Evolutionary conservation across 306 rosid species (phyloP).

Genomic region (Dryas octopetala): DNA sequence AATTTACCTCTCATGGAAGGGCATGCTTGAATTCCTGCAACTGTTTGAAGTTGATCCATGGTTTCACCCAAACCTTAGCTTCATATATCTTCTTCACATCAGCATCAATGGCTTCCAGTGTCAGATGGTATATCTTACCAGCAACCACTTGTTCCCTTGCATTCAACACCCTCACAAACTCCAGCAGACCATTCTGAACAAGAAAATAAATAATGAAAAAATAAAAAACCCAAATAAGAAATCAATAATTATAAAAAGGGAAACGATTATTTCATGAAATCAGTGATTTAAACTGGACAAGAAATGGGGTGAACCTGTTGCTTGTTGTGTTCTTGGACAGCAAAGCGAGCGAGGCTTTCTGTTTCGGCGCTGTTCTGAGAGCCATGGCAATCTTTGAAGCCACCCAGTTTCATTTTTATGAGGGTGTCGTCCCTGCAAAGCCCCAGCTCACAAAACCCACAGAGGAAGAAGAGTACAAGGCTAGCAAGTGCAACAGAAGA

Average conservation of each 20-base stretch:
- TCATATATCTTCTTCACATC: slow-evolving; percentile 47
- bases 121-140: slow-evolving; percentile 48
- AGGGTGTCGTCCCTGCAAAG: slow-evolving; percentile 18
- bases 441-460: slow-evolving; percentile 28
- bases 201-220: too few relatives aligned
- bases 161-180: slow-evolving; percentile 48
- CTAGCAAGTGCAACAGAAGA: slow-evolving; percentile 3
- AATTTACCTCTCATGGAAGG: slow-evolving; percentile 38
- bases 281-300: not conserved
- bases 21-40: slow-evolving; percentile 45
- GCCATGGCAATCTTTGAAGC: slow-evolving; percentile 16
- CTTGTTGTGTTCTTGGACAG: slow-evolving; percentile 53
- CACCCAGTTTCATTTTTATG: slow-evolving; percentile 35
- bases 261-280: not conserved
- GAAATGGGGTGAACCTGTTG: slow-evolving; percentile 28
- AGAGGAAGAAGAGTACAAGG: slow-evolving; percentile 22
- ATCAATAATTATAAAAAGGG: not conserved
- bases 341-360: slow-evolving; percentile 48
- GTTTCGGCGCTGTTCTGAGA: slow-evolving; percentile 29
- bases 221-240: not conserved
- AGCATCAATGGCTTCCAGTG: slow-evolving; percentile 49
- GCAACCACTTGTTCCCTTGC: slow-evolving; percentile 54
- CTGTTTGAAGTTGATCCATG: slow-evolving; percentile 60
- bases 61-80: slow-evolving; percentile 62
- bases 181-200: slow-evolving; percentile 48